Evolutionary conservation across 140 eudicot genomes (phyloP), one percentile per base, ranked within the genome.

Genomic region (Senecio squalidus): DNA sequence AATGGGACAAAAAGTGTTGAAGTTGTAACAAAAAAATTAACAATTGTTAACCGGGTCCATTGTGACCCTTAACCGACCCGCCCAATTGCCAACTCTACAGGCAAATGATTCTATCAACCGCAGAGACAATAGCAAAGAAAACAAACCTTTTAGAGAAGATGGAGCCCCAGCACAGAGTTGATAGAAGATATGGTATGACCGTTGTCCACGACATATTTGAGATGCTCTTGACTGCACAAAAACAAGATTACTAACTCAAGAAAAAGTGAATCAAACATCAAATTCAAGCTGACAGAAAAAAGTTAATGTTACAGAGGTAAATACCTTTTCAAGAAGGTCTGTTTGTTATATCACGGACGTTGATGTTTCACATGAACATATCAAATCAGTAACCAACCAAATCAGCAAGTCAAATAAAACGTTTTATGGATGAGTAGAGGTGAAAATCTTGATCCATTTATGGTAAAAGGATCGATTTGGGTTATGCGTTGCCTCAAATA

Each of bases 161-260:
- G 96, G 75, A 38, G 93, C 96, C 55, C 98, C 98, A 39, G 93
- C 84, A 66, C 96, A 87, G 14, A 92, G 89, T 72, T 92, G 98
- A 62, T 92, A 92, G 72, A 92, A 92, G 61, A 92, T 64, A 65
- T 92, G 98, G 70, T 75, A 92, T 13, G 98, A 87, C 57, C 98
- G 73, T 59, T 92, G 95, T 60, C 93, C 96, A 33, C 62, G 73
- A 43, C 81, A 71, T 43, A 87, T 56, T 62, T 82, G 98, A 79
- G 82, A 88, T 67, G 84, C 96, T 80, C 98, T 79, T 27, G 95
- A 84, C 98, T 92, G 78, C 76, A 59, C 16, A 72, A 62, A 23
- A 34, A 26, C 4, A 5, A 66, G 16, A 47, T n/a, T 27, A 56
- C 26, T 27, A 4, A 15, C 15, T 39, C 40, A 1, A 57, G 18